These are phyloP conservation scores for Epichloe elymi DNA, from an alignment of 2,329 filamentous ascomycete species.

Conservation along the genomic window DNA sequence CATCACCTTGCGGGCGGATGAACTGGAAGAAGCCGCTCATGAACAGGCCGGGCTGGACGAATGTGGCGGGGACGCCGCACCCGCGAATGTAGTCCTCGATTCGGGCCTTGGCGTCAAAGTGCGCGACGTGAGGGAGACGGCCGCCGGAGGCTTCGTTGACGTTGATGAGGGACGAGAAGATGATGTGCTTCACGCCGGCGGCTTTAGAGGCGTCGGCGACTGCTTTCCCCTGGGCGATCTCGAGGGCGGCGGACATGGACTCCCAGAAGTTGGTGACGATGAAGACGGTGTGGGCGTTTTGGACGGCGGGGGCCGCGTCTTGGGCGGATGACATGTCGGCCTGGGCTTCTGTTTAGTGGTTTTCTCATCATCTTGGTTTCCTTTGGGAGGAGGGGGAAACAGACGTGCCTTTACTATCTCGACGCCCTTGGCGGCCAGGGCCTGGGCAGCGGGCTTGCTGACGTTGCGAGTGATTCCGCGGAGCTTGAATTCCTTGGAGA, in stretches of 20 bases:
- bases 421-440: slow-evolving; percentile 26
- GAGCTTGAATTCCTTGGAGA: slow-evolving; percentile 30
- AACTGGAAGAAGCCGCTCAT: slow-evolving; percentile 34
- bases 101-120: slow-evolving; percentile 45
- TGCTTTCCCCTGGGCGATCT: slow-evolving; percentile 28
- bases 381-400: too few species aligned
- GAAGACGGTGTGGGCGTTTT: slow-evolving; percentile 30
- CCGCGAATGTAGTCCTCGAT: slow-evolving; percentile 43
- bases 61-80: slow-evolving; percentile 34
- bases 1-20: slow-evolving; percentile 17
- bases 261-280: slow-evolving; percentile 28
- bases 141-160: slow-evolving; percentile 25
- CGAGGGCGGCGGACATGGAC: slow-evolving; percentile 18
- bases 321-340: slow-evolving; percentile 27
- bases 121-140: slow-evolving; percentile 23
- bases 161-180: slow-evolving; percentile 33
- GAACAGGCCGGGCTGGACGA: slow-evolving; percentile 38
- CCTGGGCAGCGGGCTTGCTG: slow-evolving; percentile 25
- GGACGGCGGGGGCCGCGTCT: slow-evolving; percentile 23
- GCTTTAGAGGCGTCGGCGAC: slow-evolving; percentile 32
- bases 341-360: slow-evolving; percentile 12
- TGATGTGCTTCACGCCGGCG: slow-evolving; percentile 29
- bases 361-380: neutral
- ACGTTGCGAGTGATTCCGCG: slow-evolving; percentile 34
- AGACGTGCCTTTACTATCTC: slow-evolving; percentile 22